These are phyloP conservation scores for Fraxinus sp. DNA, from an alignment of 305 asterid genomes.

Conservation along the genomic window DNA sequence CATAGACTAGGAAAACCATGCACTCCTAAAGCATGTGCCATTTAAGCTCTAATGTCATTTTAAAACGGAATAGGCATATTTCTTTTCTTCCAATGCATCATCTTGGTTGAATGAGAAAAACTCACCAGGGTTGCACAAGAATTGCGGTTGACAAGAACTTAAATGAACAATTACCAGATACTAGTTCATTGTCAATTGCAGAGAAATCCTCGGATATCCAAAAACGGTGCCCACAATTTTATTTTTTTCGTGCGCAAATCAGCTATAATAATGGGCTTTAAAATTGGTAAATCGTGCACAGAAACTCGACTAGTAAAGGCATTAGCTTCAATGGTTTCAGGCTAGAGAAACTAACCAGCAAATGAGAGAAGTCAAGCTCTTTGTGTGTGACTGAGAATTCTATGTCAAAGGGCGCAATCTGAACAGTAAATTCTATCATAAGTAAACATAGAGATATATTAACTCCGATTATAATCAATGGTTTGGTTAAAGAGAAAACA, in stretches of 20 bases:
- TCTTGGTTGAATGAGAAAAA: constrained; percentile 5
- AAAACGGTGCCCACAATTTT: background rate
- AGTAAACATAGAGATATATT: constrained; percentile 28
- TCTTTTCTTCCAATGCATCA: constrained; percentile 13
- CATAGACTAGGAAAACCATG: background rate
- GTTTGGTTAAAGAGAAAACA: constrained; percentile 20
- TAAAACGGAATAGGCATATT: constrained; percentile 1
- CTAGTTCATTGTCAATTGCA: constrained; percentile 7
- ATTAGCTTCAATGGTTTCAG: constrained; percentile 8
- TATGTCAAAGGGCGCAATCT: constrained; percentile 98
- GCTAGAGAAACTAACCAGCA: constrained; percentile 63
- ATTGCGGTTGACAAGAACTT: background rate
- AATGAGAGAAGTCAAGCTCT: constrained; percentile 99
- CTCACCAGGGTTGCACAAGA: constrained; percentile 1
- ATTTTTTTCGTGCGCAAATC: background rate
- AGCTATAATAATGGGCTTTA: constrained; percentile 16
- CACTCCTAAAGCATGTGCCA: background rate
- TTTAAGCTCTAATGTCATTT: background rate
- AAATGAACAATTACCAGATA: background rate
- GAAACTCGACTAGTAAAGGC: constrained; percentile 18
- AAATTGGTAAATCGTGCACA: constrained; percentile 12
- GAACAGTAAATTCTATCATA: constrained; percentile 37
- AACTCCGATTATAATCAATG: constrained; percentile 9
- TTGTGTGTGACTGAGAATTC: constrained; percentile 97
- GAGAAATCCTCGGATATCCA: background rate